These are phyloP conservation scores for Plasmodium gallinaceum DNA, from an alignment of 169 alveolate species.

Conservation along the genomic window DNA sequence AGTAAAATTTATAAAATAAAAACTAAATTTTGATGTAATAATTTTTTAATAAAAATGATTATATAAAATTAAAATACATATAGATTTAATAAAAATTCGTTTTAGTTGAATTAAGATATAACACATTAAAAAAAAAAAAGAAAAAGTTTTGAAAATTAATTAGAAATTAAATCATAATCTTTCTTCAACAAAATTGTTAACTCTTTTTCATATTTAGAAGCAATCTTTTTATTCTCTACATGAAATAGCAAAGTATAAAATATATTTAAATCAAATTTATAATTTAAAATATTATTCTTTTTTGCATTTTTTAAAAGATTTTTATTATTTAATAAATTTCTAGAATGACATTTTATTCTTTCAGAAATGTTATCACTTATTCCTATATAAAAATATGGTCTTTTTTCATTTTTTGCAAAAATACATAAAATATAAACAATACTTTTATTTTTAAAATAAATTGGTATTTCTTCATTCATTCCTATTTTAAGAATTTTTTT, in stretches of 20 bases:
- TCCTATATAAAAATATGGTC: slow-evolving; percentile 76
- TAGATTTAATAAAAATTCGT: not conserved
- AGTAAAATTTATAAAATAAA: no score
- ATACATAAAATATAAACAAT: slow-evolving; percentile 72
- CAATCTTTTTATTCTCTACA: slow-evolving; percentile 66
- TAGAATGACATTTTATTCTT: slow-evolving; percentile 59
- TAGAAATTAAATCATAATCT: slow-evolving; percentile 40
- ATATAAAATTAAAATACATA: not conserved
- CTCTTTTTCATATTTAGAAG: slow-evolving; percentile 64
- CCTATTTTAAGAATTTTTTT: slow-evolving; percentile 42
- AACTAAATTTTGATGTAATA: no score
- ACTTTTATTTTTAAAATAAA: slow-evolving; percentile 74
- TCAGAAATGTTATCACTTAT: slow-evolving; percentile 78
- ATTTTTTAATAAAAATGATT: no score
- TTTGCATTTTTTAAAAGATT: slow-evolving; percentile 70
- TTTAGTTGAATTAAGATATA: no score
- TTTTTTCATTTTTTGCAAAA: slow-evolving; percentile 20
- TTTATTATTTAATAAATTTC: slow-evolving; percentile 71
- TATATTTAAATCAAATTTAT: slow-evolving; percentile 39
- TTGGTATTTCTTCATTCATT: slow-evolving; percentile 74
- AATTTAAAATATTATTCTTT: slow-evolving; percentile 50
- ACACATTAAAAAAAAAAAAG: no score
- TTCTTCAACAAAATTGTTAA: slow-evolving; percentile 30
- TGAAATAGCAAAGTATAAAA: slow-evolving; percentile 65
- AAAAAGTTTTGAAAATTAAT: not conserved